Percentiles rank a stretch among this genome's conserved stretches.
phyloP scores from a whole-genome alignment of 805 yeast genomes.

The Wickerhamiella qilinensis region DNA sequence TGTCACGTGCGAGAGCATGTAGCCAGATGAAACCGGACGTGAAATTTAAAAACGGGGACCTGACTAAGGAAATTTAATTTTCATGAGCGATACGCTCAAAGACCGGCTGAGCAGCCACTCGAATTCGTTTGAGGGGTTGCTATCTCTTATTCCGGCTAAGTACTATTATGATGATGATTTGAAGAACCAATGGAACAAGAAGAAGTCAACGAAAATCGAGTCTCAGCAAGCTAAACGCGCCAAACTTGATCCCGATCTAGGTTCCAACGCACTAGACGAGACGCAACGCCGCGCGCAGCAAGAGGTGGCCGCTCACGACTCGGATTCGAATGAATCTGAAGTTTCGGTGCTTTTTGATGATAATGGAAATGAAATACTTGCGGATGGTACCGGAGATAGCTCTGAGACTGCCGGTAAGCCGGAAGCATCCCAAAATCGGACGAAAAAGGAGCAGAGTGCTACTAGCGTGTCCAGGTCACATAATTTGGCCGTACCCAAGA shows the following conservation, averaged over 20 bases:
- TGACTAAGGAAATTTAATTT: slow-evolving; percentile 3
- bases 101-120: slow-evolving; percentile 23
- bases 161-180: slow-evolving; percentile 86
- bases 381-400: slow-evolving; percentile 4
- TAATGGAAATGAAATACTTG: slow-evolving; percentile 17
- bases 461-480: too few relatives aligned
- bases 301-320: slow-evolving; percentile 9
- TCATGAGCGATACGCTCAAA: slow-evolving; percentile 17
- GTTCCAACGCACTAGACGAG: slow-evolving; percentile 22
- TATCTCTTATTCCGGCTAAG: slow-evolving; percentile 86
- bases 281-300: slow-evolving; percentile 17
- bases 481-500: background rate
- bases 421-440: background rate
- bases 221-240: slow-evolving; percentile 48
- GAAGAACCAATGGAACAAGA: slow-evolving; percentile 78
- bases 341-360: slow-evolving; percentile 17
- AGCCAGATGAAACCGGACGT: too few relatives aligned
- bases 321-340: slow-evolving; percentile 4
- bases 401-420: background rate
- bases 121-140: slow-evolving; percentile 61
- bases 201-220: slow-evolving; percentile 48
- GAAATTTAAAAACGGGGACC: too few relatives aligned
- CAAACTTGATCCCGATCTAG: slow-evolving; percentile 51
- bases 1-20: too few relatives aligned
- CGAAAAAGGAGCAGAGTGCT: background rate